A percentile compares a stretch with the other conserved stretches of the same genome.
Conservation (phyloP, 2,329 filamentous ascomycete genomes). For the Diplodia corticola region DNA sequence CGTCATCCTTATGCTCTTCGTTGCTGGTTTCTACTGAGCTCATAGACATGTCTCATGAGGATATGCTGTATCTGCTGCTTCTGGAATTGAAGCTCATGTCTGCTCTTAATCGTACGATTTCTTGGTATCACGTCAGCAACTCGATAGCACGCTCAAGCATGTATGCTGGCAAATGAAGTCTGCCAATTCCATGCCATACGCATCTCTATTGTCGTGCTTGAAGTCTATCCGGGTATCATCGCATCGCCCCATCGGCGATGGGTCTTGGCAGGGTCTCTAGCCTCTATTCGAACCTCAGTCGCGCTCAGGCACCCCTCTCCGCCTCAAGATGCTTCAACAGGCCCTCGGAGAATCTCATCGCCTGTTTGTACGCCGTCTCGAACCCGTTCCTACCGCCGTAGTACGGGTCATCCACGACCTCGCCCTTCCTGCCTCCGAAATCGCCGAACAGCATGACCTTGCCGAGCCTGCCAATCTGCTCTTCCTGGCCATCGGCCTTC, state of each 20-base stretch:
- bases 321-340: constrained; percentile 64
- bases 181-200: background rate
- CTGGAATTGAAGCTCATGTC: background rate
- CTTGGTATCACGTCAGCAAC: background rate
- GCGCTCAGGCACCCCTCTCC: constrained; percentile 2
- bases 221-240: constrained; percentile 21
- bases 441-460: constrained; percentile 82
- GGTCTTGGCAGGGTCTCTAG: background rate
- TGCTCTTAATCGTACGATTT: background rate
- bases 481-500: constrained; percentile 37
- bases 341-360: constrained; percentile 71
- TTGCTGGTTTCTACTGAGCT: background rate
- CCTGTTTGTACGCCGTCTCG: constrained; percentile 82
- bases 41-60: background rate
- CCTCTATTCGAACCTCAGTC: background rate
- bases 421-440: constrained; percentile 61
- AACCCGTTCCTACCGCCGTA: constrained; percentile 86
- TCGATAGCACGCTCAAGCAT: background rate
- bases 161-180: background rate
- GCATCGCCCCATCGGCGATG: background rate
- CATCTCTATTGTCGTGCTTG: background rate
- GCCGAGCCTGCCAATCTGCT: constrained; percentile 42
- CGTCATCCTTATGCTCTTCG: background rate
- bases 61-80: background rate
- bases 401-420: constrained; percentile 86